Evolutionary conservation across 2,329 filamentous ascomycete species (phyloP).

Genomic region (Colletotrichum sp.): DNA sequence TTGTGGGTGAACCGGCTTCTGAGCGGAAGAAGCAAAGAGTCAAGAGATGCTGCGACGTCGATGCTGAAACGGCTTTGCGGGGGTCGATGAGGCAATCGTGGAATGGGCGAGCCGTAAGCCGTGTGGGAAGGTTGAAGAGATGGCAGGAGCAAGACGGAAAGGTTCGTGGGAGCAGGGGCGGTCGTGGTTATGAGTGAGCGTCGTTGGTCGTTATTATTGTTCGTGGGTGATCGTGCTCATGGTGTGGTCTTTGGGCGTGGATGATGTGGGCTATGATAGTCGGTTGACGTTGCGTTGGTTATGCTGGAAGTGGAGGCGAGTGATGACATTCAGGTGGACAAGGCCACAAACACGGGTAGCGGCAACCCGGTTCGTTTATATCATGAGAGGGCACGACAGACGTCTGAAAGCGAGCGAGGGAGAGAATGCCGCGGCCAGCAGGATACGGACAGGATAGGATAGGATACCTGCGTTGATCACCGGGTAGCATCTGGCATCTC

Average conservation of each 20-base stretch:
- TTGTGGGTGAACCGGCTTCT: not conserved
- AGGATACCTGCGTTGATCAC: slow-evolving; percentile 1
- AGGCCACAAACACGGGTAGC: not conserved
- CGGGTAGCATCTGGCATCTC: not conserved
- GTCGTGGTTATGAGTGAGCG: not conserved
- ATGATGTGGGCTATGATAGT: not conserved
- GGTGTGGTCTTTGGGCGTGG: not conserved
- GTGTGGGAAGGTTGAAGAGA: not conserved
- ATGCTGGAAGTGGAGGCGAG: slow-evolving; percentile 1
- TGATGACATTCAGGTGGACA: not conserved
- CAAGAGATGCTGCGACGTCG: not conserved
- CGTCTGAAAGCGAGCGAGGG: not conserved
- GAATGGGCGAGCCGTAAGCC: not conserved
- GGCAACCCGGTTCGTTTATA: slow-evolving; percentile 15
- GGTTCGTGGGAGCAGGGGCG: not conserved
- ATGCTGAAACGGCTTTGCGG: slow-evolving; percentile 6
- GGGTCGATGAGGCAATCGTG: not conserved
- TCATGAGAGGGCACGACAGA: not conserved
- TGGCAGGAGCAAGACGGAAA: not conserved
- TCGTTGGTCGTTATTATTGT: not conserved
- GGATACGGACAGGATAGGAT: not conserved
- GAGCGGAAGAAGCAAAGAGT: not conserved
- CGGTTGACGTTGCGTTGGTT: slow-evolving; percentile 1
- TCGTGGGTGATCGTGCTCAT: not conserved
- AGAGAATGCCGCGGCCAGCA: not conserved